phyloP scores from a whole-genome alignment of 148 eudicot genomes.

The Camellia japonica region DNA sequence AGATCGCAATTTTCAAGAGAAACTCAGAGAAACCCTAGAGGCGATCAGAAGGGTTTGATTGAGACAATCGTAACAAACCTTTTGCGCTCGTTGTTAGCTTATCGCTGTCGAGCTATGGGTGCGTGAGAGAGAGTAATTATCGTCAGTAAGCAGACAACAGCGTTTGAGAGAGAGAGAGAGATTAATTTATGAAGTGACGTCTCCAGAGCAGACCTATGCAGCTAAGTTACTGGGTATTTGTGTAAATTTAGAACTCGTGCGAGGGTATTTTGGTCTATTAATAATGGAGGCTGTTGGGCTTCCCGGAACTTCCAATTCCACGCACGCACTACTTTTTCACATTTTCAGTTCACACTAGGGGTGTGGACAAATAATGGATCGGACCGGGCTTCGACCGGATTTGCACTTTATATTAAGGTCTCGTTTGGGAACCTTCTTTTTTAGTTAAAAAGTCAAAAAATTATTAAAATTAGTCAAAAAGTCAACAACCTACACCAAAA shows the following conservation, averaged over 20 bases:
- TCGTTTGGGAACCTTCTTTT: too few species aligned
- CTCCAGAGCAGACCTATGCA: background rate
- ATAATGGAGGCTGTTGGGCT: background rate
- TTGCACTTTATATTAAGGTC: too few species aligned
- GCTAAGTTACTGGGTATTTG: constrained; percentile 10
- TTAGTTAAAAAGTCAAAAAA: too few species aligned
- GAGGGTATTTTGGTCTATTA: constrained; percentile 7
- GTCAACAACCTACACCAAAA: too few species aligned
- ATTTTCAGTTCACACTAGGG: too few species aligned
- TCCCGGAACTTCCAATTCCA: too few species aligned
- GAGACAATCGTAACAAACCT: background rate
- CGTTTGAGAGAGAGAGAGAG: background rate
- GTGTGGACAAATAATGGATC: too few species aligned
- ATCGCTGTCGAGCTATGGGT: too few species aligned
- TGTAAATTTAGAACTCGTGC: background rate
- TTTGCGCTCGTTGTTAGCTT: background rate
- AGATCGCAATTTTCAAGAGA: background rate
- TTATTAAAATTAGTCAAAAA: too few species aligned
- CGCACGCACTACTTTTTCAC: too few species aligned
- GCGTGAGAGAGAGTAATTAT: too few species aligned
- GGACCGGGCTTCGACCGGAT: too few species aligned
- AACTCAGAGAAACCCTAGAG: constrained; percentile 3
- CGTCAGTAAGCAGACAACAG: background rate
- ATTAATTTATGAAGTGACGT: background rate
- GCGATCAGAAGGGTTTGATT: background rate